phyloP scores from a whole-genome alignment of 2,329 filamentous ascomycete species.

The Talaromyces sp. region DNA sequence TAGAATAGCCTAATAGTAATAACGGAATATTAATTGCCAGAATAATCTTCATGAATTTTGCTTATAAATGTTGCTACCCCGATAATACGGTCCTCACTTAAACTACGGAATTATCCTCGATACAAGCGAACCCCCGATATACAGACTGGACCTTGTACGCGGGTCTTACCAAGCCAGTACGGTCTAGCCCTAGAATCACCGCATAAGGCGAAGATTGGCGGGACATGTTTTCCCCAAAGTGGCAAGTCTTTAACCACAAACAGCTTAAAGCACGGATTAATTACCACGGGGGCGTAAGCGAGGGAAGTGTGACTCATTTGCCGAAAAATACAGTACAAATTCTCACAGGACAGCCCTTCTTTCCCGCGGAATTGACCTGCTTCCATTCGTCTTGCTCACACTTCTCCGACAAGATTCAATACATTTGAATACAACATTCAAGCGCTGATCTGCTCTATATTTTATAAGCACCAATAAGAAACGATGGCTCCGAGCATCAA shows the following conservation, averaged over 20 bases:
- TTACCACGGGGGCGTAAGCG: not conserved
- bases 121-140: not conserved
- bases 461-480: not conserved
- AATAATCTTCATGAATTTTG: not conserved
- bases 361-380: slow-evolving; percentile 12
- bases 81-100: not conserved
- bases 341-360: slow-evolving; percentile 8
- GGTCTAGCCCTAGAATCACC: not conserved
- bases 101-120: not conserved
- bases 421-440: not conserved
- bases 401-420: slow-evolving; percentile 9
- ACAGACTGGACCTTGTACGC: not conserved
- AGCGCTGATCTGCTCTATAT: not conserved
- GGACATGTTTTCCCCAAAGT: not conserved
- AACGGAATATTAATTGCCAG: not conserved
- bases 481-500: slow-evolving; percentile 10
- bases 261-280: not conserved
- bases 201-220: not conserved
- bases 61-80: not conserved
- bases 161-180: not conserved
- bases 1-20: not conserved
- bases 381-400: slow-evolving; percentile 9
- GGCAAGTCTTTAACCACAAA: not conserved
- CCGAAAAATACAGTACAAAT: slow-evolving; percentile 12
- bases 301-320: slow-evolving; percentile 10